Conservation (phyloP, 192 early-diverging fungal species). For the Coemansia sp. region DNA sequence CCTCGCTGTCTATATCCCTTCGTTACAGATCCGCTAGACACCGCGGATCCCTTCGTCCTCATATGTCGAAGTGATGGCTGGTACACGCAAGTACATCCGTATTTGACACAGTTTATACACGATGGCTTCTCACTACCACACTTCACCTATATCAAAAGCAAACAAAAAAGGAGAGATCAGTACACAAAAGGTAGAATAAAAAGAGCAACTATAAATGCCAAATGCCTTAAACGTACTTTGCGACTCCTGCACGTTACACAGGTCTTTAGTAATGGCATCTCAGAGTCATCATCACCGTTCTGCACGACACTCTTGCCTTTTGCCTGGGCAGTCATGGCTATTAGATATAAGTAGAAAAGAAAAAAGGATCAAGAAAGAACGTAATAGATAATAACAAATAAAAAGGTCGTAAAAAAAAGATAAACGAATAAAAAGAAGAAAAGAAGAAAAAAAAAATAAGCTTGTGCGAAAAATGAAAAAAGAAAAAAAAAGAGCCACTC, state of each 20-base stretch:
- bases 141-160: constrained; percentile 35
- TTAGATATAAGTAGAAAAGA: not conserved
- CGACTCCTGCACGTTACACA: constrained; percentile 53
- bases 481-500: too few species aligned
- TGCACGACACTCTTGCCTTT: constrained; percentile 25
- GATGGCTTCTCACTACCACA: constrained; percentile 54
- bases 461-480: not conserved
- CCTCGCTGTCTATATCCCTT: constrained; percentile 19
- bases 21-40: constrained; percentile 10
- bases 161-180: not conserved
- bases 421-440: not conserved
- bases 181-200: not conserved
- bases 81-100: constrained; percentile 41
- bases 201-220: too few species aligned
- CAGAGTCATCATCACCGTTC: constrained; percentile 16
- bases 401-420: constrained; percentile 1
- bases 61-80: constrained; percentile 43
- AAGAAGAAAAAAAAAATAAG: not conserved
- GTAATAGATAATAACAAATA: not conserved
- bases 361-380: not conserved
- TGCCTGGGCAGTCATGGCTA: constrained; percentile 27
- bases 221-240: constrained; percentile 21
- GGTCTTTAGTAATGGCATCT: constrained; percentile 48
- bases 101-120: constrained; percentile 51
- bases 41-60: constrained; percentile 14